Evolutionary conservation across 345 rosid species (phyloP), one percentile per base, ranked within the genome.

Genomic region (Linum lewisii): DNA sequence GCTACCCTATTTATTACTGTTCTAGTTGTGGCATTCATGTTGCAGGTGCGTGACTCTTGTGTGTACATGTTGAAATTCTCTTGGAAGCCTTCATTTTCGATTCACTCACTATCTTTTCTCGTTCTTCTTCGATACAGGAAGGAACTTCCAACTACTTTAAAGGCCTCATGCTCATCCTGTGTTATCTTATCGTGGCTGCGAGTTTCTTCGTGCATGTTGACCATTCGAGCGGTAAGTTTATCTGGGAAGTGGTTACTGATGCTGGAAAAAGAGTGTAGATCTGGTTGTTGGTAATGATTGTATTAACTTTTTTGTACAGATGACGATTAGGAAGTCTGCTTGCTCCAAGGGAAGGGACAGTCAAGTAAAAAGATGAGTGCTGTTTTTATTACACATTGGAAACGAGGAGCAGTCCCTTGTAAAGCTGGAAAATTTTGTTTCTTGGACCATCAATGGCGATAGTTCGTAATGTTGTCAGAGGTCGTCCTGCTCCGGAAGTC

Each of bases 121-220:
- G 14, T 52, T 21, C 7, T 52, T 52, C 6, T 23, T 21, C n/a
- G 24, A 7, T 66, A 49, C 75, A 79, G 84, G 84, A 79, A 26
- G 77, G 84, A 42, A 74, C 71, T 8, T 69, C 84, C 34, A 79
- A 79, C 71, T 74, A 79, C 58, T 76, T 79, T 24, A 79, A 77
- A 66, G 84, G 83, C 13, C 65, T 79, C 26, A 79, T 79, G 81
- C 81, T 74, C 54, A 72, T 76, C 45, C 68, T 77, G 24, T 72
- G 81, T 66, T 74, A 74, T 57, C 73, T 79, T 52, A 79, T 76
- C 21, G 81, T 79, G 6, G 81, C 84, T 9, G 84, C 84, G 0
- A 74, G 84, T 55, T 76, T 74, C 57, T 79, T 74, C 49, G 84
- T 74, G 25, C 83, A 79, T 21, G 65, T 76, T 1, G 81, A 79